phyloP scores from a whole-genome alignment of 495 filamentous ascomycete genomes.

The Rostrohypoxylon terebratum region DNA sequence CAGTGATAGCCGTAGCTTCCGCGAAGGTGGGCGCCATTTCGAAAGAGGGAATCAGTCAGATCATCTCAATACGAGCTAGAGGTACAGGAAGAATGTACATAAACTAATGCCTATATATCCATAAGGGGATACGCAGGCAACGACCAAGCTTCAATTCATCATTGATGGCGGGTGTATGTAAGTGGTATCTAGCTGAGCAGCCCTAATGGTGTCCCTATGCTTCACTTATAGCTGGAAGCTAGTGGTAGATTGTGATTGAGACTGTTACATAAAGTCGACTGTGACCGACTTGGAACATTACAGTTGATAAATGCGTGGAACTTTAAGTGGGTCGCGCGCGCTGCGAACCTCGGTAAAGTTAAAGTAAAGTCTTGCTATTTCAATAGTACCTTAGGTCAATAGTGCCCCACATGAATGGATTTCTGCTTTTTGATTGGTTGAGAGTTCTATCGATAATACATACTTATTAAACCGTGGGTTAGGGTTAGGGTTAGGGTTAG shows the following conservation, averaged over 20 bases:
- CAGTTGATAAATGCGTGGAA: too few species aligned
- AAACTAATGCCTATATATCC: neutral
- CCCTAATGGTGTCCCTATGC: too few species aligned
- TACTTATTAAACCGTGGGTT: too few species aligned
- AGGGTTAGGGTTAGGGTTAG: too few species aligned
- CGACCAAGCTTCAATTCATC: neutral
- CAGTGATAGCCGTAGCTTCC: constrained; percentile 68
- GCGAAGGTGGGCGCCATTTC: constrained; percentile 60
- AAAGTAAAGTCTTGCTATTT: too few species aligned
- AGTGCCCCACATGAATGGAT: too few species aligned
- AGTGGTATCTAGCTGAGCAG: neutral
- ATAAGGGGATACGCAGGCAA: neutral
- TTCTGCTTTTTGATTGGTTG: too few species aligned
- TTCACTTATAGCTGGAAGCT: too few species aligned
- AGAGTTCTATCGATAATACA: too few species aligned
- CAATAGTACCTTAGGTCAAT: too few species aligned
- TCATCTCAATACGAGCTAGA: neutral
- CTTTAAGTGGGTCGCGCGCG: neutral
- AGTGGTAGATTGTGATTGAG: neutral
- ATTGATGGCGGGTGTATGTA: neutral
- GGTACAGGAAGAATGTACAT: neutral
- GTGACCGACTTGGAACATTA: neutral
- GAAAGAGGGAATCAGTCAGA: neutral
- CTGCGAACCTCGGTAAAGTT: constrained; percentile 11
- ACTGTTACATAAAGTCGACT: neutral